Evolutionary conservation across 2,329 filamentous ascomycete genomes (phyloP), one percentile per base, ranked within the genome.

Genomic region (Penicillium brevicompactum): DNA sequence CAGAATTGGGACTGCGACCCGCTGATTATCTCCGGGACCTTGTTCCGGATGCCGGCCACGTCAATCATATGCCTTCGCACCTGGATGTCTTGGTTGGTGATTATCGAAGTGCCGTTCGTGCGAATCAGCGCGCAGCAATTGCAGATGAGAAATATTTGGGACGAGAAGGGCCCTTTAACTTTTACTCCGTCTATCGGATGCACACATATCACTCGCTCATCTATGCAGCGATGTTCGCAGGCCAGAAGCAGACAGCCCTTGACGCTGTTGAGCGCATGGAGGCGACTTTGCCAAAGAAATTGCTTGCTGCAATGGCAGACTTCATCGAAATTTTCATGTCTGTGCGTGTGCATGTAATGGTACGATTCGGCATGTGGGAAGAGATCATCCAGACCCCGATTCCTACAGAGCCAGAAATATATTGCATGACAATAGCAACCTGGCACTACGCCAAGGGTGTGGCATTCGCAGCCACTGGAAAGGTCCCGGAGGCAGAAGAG

Each of bases 191-290:
- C 5, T 93, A 92, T 68, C 83, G 89, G 13, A 82, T 83, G 47
- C 90, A 93, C 67, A 80, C 92, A 66, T 87, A 87, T 63, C 89
- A 92, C 67, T 91, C 90, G 60, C 81, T 84, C 2, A 82, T 92
- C 47, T 92, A 92, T 67, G 86, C 87, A 0, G 88, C 89, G 54
- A 90, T 92, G 88, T 88, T 92, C 61, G 83, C 87, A 0, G 90
- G 86, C 0, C 83, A 88, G 67, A 87, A 79, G 1, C 68, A 74
- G 22, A 76, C 87, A 10, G 87, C 88, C 0, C 69, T 92, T 2
- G 81, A 87, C 0, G 86, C 87, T 0, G 82, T 83, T 0, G 62
- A 67, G 0, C 75, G 78, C 43, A 80, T 92, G 46, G 87, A 91
- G 65, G 73, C 72, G 0, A 84, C 84, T 0, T 74, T 92, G 4